These are phyloP conservation scores for Acrocalymma vagum DNA, from an alignment of 2,329 filamentous ascomycete species.

Conservation along the genomic window DNA sequence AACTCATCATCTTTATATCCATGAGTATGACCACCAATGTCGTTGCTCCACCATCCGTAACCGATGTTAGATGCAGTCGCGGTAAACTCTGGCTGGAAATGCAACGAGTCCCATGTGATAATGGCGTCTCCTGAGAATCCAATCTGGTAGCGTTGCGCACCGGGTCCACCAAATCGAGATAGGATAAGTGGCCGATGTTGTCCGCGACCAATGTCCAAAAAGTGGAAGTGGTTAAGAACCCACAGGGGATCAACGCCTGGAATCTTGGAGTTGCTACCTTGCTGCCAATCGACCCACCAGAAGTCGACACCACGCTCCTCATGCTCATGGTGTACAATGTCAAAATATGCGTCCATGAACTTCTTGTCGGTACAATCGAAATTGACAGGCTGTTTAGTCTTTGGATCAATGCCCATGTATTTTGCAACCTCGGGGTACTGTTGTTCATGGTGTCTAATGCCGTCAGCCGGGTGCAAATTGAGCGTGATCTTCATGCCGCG, in stretches of 20 bases:
- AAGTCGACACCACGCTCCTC: conserved; percentile 68
- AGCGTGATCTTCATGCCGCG: conserved; percentile 63
- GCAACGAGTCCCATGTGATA: conserved; percentile 67
- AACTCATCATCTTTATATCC: conserved; percentile 68
- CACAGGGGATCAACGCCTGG: conserved; percentile 70
- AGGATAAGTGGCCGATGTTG: conserved; percentile 62
- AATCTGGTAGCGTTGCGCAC: conserved; percentile 70
- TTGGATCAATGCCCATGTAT: conserved; percentile 61
- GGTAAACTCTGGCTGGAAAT: conserved; percentile 73
- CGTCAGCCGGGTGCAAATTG: conserved; percentile 70
- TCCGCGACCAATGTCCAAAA: conserved; percentile 59
- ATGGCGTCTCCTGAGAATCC: conserved; percentile 71
- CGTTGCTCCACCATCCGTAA: conserved; percentile 74
- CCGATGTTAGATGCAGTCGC: conserved; percentile 72
- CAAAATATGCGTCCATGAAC: conserved; percentile 67
- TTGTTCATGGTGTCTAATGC: conserved; percentile 65
- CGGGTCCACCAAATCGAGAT: conserved; percentile 69
- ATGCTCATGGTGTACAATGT: conserved; percentile 63
- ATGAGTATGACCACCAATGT: conserved; percentile 70
- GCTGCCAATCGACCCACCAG: conserved; percentile 76
- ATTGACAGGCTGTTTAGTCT: conserved; percentile 58
- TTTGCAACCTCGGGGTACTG: conserved; percentile 64
- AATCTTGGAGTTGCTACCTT: conserved; percentile 64
- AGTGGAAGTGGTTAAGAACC: conserved; percentile 72
- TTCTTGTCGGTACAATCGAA: conserved; percentile 64